phyloP scores from a whole-genome alignment of 805 yeast species.

The Hanseniaspora valbyensis region DNA sequence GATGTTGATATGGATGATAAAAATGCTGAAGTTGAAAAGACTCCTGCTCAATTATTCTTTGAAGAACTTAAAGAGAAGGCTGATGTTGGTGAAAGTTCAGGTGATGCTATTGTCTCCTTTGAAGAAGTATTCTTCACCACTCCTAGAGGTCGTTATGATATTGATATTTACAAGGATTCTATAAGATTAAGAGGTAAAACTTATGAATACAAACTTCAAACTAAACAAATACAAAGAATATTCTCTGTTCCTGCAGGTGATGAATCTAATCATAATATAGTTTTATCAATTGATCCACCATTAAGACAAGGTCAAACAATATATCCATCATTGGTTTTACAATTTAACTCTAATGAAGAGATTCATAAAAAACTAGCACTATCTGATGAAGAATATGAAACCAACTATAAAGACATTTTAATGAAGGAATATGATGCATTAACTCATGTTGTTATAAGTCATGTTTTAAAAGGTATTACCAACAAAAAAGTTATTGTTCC shows the following conservation, averaged over 20 bases:
- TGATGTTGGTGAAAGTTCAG: slow-evolving; percentile 85
- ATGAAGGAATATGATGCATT: slow-evolving; percentile 68
- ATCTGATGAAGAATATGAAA: slow-evolving; percentile 68
- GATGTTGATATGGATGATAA: slow-evolving; percentile 23
- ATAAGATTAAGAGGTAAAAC: slow-evolving; percentile 93
- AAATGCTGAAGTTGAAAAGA: slow-evolving; percentile 33
- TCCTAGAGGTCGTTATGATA: slow-evolving; percentile 97
- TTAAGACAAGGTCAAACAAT: slow-evolving; percentile 96
- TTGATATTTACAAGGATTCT: slow-evolving; percentile 80
- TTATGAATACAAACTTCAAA: slow-evolving; percentile 90
- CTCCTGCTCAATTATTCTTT: slow-evolving; percentile 75
- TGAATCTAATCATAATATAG: slow-evolving; percentile 76
- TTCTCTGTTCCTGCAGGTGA: slow-evolving; percentile 91
- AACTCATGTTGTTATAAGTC: slow-evolving; percentile 77
- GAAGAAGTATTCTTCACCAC: slow-evolving; percentile 84
- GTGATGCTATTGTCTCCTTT: slow-evolving; percentile 89
- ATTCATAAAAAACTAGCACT: slow-evolving; percentile 80
- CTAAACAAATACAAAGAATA: slow-evolving; percentile 77
- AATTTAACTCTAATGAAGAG: slow-evolving; percentile 82
- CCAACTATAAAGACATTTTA: slow-evolving; percentile 62
- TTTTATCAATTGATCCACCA: slow-evolving; percentile 92
- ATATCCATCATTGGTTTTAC: slow-evolving; percentile 83
- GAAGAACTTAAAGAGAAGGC: slow-evolving; percentile 89
- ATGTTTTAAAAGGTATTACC: slow-evolving; percentile 80
- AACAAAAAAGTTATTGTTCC: slow-evolving; percentile 78